phyloP scores from a whole-genome alignment of 129 eudicot genomes.

The Glebionis coronaria region DNA sequence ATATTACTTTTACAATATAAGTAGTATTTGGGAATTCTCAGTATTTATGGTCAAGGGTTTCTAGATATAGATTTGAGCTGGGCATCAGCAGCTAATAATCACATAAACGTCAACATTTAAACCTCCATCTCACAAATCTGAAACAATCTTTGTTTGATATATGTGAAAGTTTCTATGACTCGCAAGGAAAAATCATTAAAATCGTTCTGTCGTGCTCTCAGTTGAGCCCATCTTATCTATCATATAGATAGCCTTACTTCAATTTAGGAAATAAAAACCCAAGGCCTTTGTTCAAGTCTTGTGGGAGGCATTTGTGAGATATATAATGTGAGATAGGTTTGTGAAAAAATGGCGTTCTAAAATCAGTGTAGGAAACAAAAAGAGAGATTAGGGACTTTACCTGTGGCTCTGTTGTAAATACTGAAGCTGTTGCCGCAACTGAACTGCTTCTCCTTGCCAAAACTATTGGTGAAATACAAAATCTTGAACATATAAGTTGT shows the following conservation, averaged over 20 bases:
- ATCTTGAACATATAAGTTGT: slow-evolving; percentile 8
- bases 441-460: slow-evolving; percentile 75
- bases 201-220: neutral
- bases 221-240: neutral
- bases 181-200: neutral
- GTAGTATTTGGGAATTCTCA: neutral
- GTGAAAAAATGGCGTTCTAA: too few relatives aligned
- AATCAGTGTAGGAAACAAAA: neutral
- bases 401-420: slow-evolving; percentile 65
- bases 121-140: neutral
- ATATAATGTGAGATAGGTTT: too few relatives aligned
- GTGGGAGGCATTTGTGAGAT: too few relatives aligned
- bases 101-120: too few relatives aligned
- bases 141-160: neutral
- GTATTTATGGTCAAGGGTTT: neutral
- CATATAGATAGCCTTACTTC: neutral
- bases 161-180: neutral
- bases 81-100: neutral
- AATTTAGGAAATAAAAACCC: neutral
- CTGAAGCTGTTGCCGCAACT: slow-evolving; percentile 65
- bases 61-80: neutral
- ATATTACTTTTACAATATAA: too few relatives aligned
- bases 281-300: too few relatives aligned
- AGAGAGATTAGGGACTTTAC: slow-evolving; percentile 32
- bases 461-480: slow-evolving; percentile 31